Conservation (phyloP, 352 stramenopile species). For the Globisporangium alternatum region DNA sequence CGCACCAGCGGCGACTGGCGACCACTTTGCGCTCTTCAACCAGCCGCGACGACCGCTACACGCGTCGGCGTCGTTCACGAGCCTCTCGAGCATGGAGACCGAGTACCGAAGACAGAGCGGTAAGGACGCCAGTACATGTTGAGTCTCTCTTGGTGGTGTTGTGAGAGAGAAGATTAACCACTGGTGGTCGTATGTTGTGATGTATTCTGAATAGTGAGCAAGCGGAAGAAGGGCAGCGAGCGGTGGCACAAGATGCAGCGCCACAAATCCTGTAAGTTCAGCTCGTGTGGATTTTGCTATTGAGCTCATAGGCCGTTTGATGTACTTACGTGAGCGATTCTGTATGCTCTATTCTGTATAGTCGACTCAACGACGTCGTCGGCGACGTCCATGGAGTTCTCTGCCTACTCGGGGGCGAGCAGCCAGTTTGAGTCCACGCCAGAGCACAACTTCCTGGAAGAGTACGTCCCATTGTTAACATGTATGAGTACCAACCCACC, state of each 20-base stretch:
- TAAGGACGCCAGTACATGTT: constrained; percentile 19
- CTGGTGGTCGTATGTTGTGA: constrained; percentile 2
- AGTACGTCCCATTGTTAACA: constrained; percentile 30
- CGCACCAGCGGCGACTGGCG: constrained; percentile 1
- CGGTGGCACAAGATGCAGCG: constrained; percentile 68
- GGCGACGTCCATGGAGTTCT: constrained; percentile 40
- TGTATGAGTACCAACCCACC: neutral
- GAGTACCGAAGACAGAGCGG: constrained; percentile 49
- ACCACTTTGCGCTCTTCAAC: constrained; percentile 22
- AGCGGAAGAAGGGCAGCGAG: constrained; percentile 63
- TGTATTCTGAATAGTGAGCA: constrained; percentile 33
- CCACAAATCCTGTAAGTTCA: constrained; percentile 38
- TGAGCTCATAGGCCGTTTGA: neutral
- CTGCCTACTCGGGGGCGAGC: constrained; percentile 17
- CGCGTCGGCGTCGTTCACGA: constrained; percentile 71
- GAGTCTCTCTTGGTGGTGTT: neutral
- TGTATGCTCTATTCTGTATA: neutral
- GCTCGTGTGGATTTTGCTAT: neutral
- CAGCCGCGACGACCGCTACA: constrained; percentile 42
- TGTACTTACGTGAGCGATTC: neutral
- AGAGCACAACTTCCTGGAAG: constrained; percentile 44
- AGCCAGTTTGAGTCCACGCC: constrained; percentile 35
- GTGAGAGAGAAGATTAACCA: neutral
- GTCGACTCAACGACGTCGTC: constrained; percentile 57
- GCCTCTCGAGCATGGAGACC: constrained; percentile 67